Conservation (phyloP, 192 early-diverging fungal species). For the Linnemannia hyalina region DNA sequence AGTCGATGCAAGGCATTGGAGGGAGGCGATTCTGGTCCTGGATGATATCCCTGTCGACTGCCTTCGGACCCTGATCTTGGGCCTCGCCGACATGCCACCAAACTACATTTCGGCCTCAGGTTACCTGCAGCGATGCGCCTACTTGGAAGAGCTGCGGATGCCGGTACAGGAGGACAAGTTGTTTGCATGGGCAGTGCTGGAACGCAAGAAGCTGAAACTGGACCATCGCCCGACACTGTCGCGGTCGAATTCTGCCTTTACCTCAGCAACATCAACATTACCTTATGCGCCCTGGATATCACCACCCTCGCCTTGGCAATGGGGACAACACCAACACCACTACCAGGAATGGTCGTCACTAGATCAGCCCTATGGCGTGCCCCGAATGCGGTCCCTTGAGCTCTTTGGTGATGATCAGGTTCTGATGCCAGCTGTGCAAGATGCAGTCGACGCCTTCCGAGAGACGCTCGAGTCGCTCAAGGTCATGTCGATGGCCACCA, state of each 20-base stretch:
- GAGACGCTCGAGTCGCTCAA: conserved; percentile 38
- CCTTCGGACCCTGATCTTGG: conserved; percentile 28
- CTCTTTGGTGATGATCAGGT: conserved; percentile 38
- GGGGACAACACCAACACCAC: conserved; percentile 4
- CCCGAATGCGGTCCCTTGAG: conserved; percentile 29
- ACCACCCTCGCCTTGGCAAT: conserved; percentile 18
- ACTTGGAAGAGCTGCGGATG: conserved; percentile 38
- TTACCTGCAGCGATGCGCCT: conserved; percentile 17
- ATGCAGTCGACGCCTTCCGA: conserved; percentile 42
- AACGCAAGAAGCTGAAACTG: not conserved
- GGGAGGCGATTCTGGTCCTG: conserved; percentile 38
- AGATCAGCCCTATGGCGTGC: not conserved
- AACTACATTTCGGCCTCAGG: conserved; percentile 14
- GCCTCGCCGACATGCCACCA: conserved; percentile 36
- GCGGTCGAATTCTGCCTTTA: conserved; percentile 1
- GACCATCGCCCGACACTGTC: not conserved
- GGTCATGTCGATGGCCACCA: conserved; percentile 25
- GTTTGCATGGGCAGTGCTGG: conserved; percentile 31
- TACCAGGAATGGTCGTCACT: conserved; percentile 16
- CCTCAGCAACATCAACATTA: not conserved
- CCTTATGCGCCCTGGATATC: not conserved
- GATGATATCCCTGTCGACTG: conserved; percentile 34
- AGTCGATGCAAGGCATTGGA: conserved; percentile 51
- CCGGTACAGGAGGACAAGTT: conserved; percentile 28
- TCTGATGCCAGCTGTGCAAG: conserved; percentile 33